A percentile compares a stretch with the other conserved stretches of the same genome.
phyloP scores from a whole-genome alignment of 306 rosid genomes.

The Vigna angularis region DNA sequence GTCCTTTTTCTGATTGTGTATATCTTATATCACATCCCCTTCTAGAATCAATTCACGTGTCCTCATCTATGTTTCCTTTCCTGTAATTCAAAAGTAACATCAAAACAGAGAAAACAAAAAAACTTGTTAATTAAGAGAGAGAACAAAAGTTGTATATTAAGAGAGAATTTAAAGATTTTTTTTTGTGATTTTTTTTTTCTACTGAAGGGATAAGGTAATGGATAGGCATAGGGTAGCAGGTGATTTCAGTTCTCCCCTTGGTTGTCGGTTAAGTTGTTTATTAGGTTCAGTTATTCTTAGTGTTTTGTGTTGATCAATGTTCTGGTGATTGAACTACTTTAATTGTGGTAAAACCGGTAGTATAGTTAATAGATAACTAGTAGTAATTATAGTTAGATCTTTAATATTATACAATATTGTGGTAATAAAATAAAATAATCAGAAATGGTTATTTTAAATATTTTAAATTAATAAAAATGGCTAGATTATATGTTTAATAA shows the following conservation, averaged over 20 bases:
- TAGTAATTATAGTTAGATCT: too few relatives aligned
- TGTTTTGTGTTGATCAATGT: conserved; percentile 23
- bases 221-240: neutral
- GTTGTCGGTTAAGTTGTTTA: neutral
- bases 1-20: too few relatives aligned
- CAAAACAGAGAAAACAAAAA: neutral
- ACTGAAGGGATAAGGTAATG: neutral
- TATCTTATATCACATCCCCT: too few relatives aligned
- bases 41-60: too few relatives aligned
- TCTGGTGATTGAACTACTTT: too few relatives aligned
- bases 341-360: neutral
- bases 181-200: neutral
- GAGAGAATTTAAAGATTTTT: neutral
- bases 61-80: too few relatives aligned
- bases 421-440: too few relatives aligned
- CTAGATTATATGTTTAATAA: too few relatives aligned
- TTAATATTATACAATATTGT: too few relatives aligned
- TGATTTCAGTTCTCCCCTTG: neutral
- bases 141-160: too few relatives aligned
- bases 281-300: conserved; percentile 8
- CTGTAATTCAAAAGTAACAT: neutral
- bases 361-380: neutral
- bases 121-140: too few relatives aligned
- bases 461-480: too few relatives aligned
- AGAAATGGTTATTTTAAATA: neutral